These are phyloP conservation scores for Cryphonectria japonica DNA, from an alignment of 2,329 filamentous ascomycete species.

Conservation along the genomic window DNA sequence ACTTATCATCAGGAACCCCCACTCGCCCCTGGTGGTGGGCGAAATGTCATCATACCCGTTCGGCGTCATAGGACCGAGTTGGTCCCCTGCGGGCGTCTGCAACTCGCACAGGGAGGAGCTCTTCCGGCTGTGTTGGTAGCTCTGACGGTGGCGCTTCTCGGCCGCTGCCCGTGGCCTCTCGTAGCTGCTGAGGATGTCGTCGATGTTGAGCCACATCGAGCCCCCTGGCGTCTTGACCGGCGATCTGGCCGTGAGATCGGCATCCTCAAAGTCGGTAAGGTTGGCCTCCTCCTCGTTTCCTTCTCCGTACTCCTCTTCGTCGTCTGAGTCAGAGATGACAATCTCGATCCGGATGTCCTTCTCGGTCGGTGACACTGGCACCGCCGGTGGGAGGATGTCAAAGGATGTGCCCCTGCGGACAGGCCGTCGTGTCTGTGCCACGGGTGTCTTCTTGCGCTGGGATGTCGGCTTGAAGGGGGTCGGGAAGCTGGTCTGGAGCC, in stretches of 20 bases:
- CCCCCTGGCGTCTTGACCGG: slow-evolving; percentile 36
- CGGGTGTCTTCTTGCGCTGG: slow-evolving; percentile 20
- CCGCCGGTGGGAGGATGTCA: neutral
- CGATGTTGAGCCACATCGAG: slow-evolving; percentile 41
- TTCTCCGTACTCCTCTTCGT: slow-evolving; percentile 34
- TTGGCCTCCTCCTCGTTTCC: slow-evolving; percentile 37
- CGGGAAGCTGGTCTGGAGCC: slow-evolving; percentile 38
- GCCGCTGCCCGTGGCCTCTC: slow-evolving; percentile 19
- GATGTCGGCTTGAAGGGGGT: slow-evolving; percentile 22
- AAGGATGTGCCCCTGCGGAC: slow-evolving; percentile 2
- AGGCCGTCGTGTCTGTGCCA: slow-evolving; percentile 12
- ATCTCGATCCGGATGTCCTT: slow-evolving; percentile 34
- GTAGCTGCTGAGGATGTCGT: slow-evolving; percentile 45
- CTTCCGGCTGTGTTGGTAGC: slow-evolving; percentile 21
- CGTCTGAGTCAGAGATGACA: slow-evolving; percentile 30
- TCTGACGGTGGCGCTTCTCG: slow-evolving; percentile 2
- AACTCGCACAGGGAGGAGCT: slow-evolving; percentile 16
- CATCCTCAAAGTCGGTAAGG: slow-evolving; percentile 39
- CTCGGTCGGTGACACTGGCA: slow-evolving; percentile 10
- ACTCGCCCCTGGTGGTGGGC: slow-evolving; percentile 64
- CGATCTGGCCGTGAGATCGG: slow-evolving; percentile 45
- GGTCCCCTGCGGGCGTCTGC: slow-evolving; percentile 31
- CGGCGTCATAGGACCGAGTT: slow-evolving; percentile 57
- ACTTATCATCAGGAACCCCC: slow-evolving; percentile 62
- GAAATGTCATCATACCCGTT: slow-evolving; percentile 66